Conservation (phyloP, 2,329 filamentous ascomycete species). For the Cladophialophora carrionii region DNA sequence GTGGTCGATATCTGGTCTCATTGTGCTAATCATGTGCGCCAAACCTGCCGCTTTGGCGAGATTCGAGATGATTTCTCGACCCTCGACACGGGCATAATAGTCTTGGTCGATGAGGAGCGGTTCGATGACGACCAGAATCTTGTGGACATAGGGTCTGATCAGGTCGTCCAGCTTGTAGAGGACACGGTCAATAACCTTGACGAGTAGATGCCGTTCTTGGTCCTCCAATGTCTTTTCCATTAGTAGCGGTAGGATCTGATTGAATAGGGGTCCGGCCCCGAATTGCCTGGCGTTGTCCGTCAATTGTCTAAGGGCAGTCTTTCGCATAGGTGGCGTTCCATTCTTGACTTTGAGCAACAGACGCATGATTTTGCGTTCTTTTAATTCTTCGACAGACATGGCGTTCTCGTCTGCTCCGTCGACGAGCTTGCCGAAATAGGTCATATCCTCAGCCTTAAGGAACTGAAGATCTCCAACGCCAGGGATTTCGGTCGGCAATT, state of each 20-base stretch:
- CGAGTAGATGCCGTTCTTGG: slow-evolving; percentile 94
- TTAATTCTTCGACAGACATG: slow-evolving; percentile 90
- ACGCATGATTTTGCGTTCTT: slow-evolving; percentile 98
- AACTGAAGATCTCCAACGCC: slow-evolving; percentile 96
- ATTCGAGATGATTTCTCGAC: slow-evolving; percentile 98
- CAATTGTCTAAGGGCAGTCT: slow-evolving; percentile 93
- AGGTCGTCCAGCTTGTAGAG: slow-evolving; percentile 98
- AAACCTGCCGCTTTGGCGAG: slow-evolving; percentile 94
- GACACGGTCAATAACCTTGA: slow-evolving; percentile 98
- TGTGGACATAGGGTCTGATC: slow-evolving; percentile 94
- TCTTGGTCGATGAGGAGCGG: slow-evolving; percentile 99
- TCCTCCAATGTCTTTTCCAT: slow-evolving; percentile 99
- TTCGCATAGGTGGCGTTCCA: slow-evolving; percentile 96
- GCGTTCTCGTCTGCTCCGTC: slow-evolving; percentile 90
- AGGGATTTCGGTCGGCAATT: slow-evolving; percentile 91
- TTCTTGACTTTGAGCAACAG: slow-evolving; percentile 98
- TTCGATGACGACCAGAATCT: slow-evolving; percentile 97
- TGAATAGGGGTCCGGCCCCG: slow-evolving; percentile 89
- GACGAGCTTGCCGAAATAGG: slow-evolving; percentile 96
- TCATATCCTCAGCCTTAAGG: slow-evolving; percentile 98
- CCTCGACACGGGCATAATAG: slow-evolving; percentile 97
- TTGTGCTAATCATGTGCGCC: slow-evolving; percentile 98
- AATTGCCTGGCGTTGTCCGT: slow-evolving; percentile 98
- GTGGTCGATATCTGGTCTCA: slow-evolving; percentile 98
- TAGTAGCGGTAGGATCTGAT: slow-evolving; percentile 91